Evolutionary conservation across 495 filamentous ascomycete species (phyloP).

Genomic region (Podospora tetraspora): DNA sequence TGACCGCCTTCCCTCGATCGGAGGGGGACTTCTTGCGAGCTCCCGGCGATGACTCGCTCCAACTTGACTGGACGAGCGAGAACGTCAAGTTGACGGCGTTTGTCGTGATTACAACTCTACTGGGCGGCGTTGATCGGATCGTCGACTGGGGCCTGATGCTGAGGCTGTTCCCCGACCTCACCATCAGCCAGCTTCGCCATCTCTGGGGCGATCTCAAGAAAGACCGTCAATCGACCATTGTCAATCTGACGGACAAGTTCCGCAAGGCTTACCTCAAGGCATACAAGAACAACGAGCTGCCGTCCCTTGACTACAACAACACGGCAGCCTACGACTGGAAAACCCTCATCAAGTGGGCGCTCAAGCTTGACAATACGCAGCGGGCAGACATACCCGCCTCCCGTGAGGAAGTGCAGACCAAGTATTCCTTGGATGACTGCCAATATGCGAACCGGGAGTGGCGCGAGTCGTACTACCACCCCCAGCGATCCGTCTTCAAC

Average conservation of each 20-base stretch:
- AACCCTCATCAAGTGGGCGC: constrained; percentile 64
- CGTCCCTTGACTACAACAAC: constrained; percentile 65
- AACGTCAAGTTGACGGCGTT: constrained; percentile 60
- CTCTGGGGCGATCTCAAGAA: constrained; percentile 55
- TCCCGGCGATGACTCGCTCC: constrained; percentile 24
- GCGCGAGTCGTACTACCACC: constrained; percentile 44
- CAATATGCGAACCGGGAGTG: constrained; percentile 37
- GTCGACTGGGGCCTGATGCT: constrained; percentile 72
- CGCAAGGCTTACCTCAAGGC: constrained; percentile 69
- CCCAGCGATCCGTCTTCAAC: constrained; percentile 39
- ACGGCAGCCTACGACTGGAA: constrained; percentile 73
- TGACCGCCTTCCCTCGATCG: constrained; percentile 33
- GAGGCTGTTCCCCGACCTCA: constrained; percentile 58
- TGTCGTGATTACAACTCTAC: constrained; percentile 63
- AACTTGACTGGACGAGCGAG: constrained; percentile 37
- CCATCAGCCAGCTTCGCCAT: constrained; percentile 51
- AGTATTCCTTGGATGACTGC: constrained; percentile 27
- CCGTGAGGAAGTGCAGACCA: constrained; percentile 28
- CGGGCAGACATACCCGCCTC: constrained; percentile 36
- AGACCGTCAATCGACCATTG: constrained; percentile 56
- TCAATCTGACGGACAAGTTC: constrained; percentile 70
- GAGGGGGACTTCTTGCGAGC: constrained; percentile 34
- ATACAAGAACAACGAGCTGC: constrained; percentile 63
- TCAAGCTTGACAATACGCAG: constrained; percentile 34
- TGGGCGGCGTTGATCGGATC: constrained; percentile 63